These are phyloP conservation scores for Diaporthe amygdali DNA, from an alignment of 2,329 filamentous ascomycete genomes.

Conservation along the genomic window DNA sequence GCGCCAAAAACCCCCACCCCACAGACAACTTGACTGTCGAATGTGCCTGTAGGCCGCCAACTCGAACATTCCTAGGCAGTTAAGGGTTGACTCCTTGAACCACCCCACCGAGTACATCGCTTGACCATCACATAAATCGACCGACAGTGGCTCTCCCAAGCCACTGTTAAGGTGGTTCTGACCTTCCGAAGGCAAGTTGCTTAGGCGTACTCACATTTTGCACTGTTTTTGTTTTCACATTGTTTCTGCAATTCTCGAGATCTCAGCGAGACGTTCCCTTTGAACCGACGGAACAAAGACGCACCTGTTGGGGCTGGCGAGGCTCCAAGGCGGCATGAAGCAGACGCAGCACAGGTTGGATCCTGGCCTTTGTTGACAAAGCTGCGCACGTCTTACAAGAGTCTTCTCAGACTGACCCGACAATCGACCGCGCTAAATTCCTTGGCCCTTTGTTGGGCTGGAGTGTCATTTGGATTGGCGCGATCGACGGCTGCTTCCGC, in stretches of 20 bases:
- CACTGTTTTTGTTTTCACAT: neutral
- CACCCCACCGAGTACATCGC: neutral
- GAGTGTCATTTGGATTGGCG: conserved; percentile 5
- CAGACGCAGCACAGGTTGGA: neutral
- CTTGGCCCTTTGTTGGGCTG: neutral
- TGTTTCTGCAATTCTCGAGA: neutral
- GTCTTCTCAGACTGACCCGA: neutral
- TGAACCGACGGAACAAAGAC: neutral
- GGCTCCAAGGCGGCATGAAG: neutral
- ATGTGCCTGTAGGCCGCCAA: neutral
- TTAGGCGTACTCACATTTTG: neutral
- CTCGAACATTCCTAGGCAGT: neutral
- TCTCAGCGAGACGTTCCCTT: neutral
- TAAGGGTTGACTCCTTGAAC: neutral
- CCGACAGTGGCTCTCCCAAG: neutral
- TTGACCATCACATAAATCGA: neutral
- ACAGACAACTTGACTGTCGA: neutral
- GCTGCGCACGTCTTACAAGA: neutral
- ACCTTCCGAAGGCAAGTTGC: neutral
- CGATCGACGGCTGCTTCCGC: conserved; percentile 12
- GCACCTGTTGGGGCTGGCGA: neutral
- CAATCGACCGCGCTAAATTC: neutral
- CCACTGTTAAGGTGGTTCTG: neutral
- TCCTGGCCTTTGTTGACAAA: neutral
- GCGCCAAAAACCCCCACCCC: neutral